Evolutionary conservation across 768 basidiomycete species (phyloP).

Genomic region (Suillus brevipes): DNA sequence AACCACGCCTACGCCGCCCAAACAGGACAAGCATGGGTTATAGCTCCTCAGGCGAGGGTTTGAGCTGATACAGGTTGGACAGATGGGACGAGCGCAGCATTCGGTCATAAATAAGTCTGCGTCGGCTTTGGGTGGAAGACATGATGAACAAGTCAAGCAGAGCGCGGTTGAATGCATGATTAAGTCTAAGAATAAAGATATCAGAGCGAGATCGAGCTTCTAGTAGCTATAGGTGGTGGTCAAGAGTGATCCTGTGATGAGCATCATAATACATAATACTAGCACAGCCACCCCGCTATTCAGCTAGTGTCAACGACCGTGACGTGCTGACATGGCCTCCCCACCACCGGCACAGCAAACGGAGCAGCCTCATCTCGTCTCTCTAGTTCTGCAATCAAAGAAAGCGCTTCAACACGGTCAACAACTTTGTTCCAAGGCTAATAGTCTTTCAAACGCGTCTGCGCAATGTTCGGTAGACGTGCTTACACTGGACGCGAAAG

Average conservation of each 20-base stretch:
- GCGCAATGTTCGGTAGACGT: slow-evolving; percentile 69
- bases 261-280: not conserved
- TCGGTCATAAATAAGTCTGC: slow-evolving; percentile 47
- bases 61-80: slow-evolving; percentile 50
- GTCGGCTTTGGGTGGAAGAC: slow-evolving; percentile 42
- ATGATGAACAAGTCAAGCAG: slow-evolving; percentile 64
- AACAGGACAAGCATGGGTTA: slow-evolving; percentile 70
- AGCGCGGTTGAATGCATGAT: slow-evolving; percentile 28
- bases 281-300: slow-evolving; percentile 8
- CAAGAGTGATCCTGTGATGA: not conserved
- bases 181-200: slow-evolving; percentile 2
- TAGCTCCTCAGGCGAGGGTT: slow-evolving; percentile 70
- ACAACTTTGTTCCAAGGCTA: slow-evolving; percentile 69
- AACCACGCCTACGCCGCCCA: slow-evolving; percentile 52
- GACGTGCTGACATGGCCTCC: slow-evolving; percentile 21
- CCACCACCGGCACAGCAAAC: slow-evolving; percentile 14
- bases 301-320: not conserved
- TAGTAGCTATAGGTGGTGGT: not conserved
- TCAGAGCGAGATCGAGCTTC: not conserved
- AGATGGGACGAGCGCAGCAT: slow-evolving; percentile 70
- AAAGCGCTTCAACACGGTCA: slow-evolving; percentile 80
- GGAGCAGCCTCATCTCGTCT: slow-evolving; percentile 65
- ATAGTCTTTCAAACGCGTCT: slow-evolving; percentile 61
- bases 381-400: slow-evolving; percentile 79
- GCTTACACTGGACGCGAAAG: slow-evolving; percentile 76